Percentiles rank a stretch among this genome's conserved stretches.
Evolutionary conservation across 805 yeast genomes (phyloP).

Genomic region (Ogataea angusta): DNA sequence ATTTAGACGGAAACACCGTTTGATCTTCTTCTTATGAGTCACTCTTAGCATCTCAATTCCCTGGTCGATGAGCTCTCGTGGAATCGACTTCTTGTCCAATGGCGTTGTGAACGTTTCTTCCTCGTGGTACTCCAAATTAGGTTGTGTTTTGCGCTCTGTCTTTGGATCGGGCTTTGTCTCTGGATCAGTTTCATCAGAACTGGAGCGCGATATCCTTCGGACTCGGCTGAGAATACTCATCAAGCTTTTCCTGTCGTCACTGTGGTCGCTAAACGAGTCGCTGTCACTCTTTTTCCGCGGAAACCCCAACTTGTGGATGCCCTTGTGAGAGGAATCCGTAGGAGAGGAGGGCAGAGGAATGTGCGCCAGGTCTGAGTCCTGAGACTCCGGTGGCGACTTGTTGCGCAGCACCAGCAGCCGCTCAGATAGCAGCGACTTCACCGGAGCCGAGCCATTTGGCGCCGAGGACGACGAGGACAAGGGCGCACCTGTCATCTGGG

Average conservation of each 20-base stretch:
- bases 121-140: conserved; percentile 3
- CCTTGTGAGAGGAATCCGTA: neutral
- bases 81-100: conserved; percentile 33
- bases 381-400: conserved; percentile 4
- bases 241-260: conserved; percentile 9
- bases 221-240: conserved; percentile 11
- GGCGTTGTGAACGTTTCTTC: conserved; percentile 17
- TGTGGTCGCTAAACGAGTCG: conserved; percentile 15
- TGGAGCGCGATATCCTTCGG: conserved; percentile 14
- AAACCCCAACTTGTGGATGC: conserved; percentile 1
- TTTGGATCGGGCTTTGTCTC: conserved; percentile 5
- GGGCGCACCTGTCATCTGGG: conserved; percentile 3
- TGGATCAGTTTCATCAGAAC: conserved; percentile 15
- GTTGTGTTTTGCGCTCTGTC: neutral
- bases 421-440: conserved; percentile 8
- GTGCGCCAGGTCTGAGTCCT: neutral
- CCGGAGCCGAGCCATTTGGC: conserved; percentile 1
- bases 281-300: conserved; percentile 7
- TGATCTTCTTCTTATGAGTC: conserved; percentile 65
- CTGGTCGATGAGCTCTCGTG: conserved; percentile 45
- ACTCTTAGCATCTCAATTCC: conserved; percentile 67
- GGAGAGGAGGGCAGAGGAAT: conserved; percentile 2
- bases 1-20: conserved; percentile 55
- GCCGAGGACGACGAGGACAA: conserved; percentile 1
- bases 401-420: conserved; percentile 9